phyloP scores from a whole-genome alignment of 1,284 basidiomycete genomes.

The Ganoderma resinaceum region DNA sequence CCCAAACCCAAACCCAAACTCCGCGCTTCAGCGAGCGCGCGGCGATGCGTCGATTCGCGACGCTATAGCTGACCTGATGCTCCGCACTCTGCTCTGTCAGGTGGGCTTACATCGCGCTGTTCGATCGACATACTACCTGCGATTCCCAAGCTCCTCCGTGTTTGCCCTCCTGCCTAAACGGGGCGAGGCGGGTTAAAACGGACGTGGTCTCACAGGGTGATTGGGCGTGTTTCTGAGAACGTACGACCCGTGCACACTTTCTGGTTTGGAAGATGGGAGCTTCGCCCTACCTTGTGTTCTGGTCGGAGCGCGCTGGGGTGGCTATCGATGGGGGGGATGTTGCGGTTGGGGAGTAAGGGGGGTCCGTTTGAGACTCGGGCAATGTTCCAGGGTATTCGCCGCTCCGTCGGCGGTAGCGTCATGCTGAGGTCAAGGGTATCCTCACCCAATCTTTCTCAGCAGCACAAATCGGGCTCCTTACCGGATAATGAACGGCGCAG shows the following conservation, averaged over 20 bases:
- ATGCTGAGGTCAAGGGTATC: conserved; percentile 18
- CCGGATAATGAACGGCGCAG: conserved; percentile 10
- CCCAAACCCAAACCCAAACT: conserved; percentile 22
- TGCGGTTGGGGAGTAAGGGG: not conserved
- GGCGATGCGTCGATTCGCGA: conserved; percentile 4
- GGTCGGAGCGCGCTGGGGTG: conserved; percentile 5
- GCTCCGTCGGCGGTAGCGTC: not conserved
- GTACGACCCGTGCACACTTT: not conserved
- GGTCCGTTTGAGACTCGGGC: not conserved
- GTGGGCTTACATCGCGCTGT: not conserved
- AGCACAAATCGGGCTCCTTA: conserved; percentile 9
- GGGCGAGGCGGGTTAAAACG: conserved; percentile 6
- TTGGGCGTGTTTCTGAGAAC: conserved; percentile 12
- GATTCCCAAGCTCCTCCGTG: too few species aligned
- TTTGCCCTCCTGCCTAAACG: not conserved
- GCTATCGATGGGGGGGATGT: not conserved
- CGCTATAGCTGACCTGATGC: not conserved
- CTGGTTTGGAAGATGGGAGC: conserved; percentile 19
- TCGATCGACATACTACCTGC: not conserved
- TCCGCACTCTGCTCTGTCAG: not conserved
- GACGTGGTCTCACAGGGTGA: conserved; percentile 11
- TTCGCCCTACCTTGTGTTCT: conserved; percentile 10
- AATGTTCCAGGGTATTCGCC: conserved; percentile 2
- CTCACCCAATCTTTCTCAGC: not conserved
- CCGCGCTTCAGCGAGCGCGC: conserved; percentile 17